Conservation (phyloP, 352 stramenopile genomes). For the Phytopythium kandeliae region DNA sequence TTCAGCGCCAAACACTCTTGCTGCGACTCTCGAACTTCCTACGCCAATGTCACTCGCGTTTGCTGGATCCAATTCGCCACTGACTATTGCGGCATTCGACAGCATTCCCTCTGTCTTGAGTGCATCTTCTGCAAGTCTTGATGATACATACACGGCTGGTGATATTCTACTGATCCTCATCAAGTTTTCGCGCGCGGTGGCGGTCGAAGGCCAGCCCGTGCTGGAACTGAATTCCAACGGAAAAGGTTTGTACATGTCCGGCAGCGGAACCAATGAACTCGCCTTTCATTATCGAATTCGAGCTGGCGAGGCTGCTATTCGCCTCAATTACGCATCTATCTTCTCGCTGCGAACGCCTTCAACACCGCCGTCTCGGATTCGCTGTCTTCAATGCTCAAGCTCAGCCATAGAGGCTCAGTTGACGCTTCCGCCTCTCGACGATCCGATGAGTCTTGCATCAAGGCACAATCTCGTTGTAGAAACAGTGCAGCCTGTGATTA, state of each 20-base stretch:
- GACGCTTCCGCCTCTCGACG: slow-evolving; percentile 23
- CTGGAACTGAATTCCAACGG: slow-evolving; percentile 71
- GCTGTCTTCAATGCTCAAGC: slow-evolving; percentile 14
- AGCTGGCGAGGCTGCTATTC: slow-evolving; percentile 22
- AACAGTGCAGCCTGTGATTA: slow-evolving; percentile 27
- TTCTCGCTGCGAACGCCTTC: slow-evolving; percentile 30
- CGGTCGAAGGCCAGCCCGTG: slow-evolving; percentile 39
- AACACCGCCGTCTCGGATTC: slow-evolving; percentile 14
- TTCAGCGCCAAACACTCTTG: slow-evolving; percentile 20
- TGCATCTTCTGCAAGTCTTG: slow-evolving; percentile 33
- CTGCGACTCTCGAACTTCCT: slow-evolving; percentile 24
- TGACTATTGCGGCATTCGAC: slow-evolving; percentile 28
- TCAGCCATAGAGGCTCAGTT: slow-evolving; percentile 29
- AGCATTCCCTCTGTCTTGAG: slow-evolving; percentile 27
- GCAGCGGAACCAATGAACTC: slow-evolving; percentile 36
- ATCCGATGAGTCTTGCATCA: slow-evolving; percentile 22
- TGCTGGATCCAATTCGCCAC: slow-evolving; percentile 6
- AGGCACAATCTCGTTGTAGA: slow-evolving; percentile 31
- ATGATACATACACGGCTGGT: slow-evolving; percentile 54
- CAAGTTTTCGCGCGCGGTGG: slow-evolving; percentile 39
- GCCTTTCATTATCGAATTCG: slow-evolving; percentile 67
- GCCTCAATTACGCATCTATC: slow-evolving; percentile 52
- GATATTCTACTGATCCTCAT: slow-evolving; percentile 57
- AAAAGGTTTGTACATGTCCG: slow-evolving; percentile 37
- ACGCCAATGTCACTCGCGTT: slow-evolving; percentile 9